Base-by-base conservation (phyloP, 768 basidiomycete genomes). In the Podaxis sp. region DNA sequence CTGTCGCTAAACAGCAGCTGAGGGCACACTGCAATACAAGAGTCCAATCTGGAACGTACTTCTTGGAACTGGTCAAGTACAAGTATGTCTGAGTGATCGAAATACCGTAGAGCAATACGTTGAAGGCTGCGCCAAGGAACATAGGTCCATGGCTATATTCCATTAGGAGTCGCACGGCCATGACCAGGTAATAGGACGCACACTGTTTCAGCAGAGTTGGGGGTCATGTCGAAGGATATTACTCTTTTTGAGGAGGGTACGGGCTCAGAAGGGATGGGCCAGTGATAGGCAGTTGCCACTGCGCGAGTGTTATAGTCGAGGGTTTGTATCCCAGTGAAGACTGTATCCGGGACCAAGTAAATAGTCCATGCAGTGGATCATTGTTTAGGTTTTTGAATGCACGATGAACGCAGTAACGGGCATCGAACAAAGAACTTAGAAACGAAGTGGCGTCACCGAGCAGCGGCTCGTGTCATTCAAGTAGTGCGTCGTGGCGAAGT, bases 61-160 rank as follows among this genome's bases (percentile, higher is more conserved):
- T 64, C 30, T 70, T 70, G 56, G 64, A 69, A 66, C 77, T 74
- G 52, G 73, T 75, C 67, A 76, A 79, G 68, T 86, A 85, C 8
- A 85, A 54, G 62, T 80, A 80, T 9, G 77, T 72, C 70, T 87
- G 79, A 0, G 77, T 79, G 63, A 81, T 77, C 76, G 82, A 82
- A 55, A 84, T 79, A 4, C 82, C 83, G 63, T 81, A 82, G 11
- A 84, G 74, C 17, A 82, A 58, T 38, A 83, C 70, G 63, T 83
- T 83, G 69, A 84, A 67, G n/a, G 75, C 68, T 61, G 79, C 75
- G 24, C 81, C 83, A 54, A 84, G 77, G 68, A 83, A 75, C 71
- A 83, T 80, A 15, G 80, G 80, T 38, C 81, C 80, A 68, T 81
- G 80, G 9, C 83, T 84, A 64, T 15, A 48, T 19, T 19, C 22